Percentiles rank a stretch among this genome's conserved stretches.
Conservation (phyloP, 148 eudicot species). For the Selenicereus undatus region DNA sequence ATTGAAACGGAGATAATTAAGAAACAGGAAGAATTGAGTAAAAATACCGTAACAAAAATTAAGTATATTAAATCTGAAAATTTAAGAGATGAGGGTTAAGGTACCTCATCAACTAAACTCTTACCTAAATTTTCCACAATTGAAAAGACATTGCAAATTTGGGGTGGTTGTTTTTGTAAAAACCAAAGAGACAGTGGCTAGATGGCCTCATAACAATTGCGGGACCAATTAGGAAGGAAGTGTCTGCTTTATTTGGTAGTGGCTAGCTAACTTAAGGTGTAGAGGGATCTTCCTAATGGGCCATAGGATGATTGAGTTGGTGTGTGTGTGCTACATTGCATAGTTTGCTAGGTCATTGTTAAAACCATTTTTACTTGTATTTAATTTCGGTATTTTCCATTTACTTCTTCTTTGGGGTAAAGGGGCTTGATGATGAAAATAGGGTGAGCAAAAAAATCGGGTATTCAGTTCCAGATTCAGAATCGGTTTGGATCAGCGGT, state of each 20-base stretch:
- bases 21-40: too few relatives aligned
- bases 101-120: background rate
- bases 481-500: too few relatives aligned
- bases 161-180: background rate
- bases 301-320: conserved; percentile 15
- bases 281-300: conserved; percentile 17
- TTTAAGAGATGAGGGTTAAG: background rate
- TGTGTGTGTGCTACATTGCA: background rate
- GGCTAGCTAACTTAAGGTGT: conserved; percentile 23
- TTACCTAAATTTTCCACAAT: background rate
- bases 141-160: background rate
- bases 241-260: conserved; percentile 21
- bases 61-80: too few relatives aligned
- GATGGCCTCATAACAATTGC: conserved; percentile 14
- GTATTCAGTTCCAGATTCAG: too few relatives aligned
- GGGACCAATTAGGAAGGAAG: conserved; percentile 21
- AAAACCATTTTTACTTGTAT: background rate
- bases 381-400: too few relatives aligned
- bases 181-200: conserved; percentile 10
- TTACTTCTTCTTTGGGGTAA: too few relatives aligned
- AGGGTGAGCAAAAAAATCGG: too few relatives aligned
- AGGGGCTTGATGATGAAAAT: background rate
- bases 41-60: too few relatives aligned
- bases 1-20: too few relatives aligned
- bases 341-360: background rate